These are phyloP conservation scores for Ilyonectria destructans DNA, from an alignment of 2,329 filamentous ascomycete species.

Conservation along the genomic window DNA sequence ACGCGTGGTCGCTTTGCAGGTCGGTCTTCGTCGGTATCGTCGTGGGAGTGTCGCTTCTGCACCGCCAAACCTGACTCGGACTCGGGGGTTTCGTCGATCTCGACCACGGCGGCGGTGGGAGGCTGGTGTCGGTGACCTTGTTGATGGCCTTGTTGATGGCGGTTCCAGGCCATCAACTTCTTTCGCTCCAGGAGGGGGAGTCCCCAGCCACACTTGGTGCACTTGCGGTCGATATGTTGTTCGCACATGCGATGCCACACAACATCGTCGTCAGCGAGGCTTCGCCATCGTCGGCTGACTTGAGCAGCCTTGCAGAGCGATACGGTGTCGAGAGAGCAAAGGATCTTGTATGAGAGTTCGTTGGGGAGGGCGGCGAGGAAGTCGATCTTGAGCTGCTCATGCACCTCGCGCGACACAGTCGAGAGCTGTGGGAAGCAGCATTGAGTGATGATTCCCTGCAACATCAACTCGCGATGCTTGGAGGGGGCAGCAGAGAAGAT, in stretches of 20 bases:
- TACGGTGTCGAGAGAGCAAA: constrained; percentile 92
- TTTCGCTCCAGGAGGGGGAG: constrained; percentile 92
- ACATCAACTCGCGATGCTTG: constrained; percentile 95
- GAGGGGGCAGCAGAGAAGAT: constrained; percentile 95
- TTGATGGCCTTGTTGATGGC: constrained; percentile 87
- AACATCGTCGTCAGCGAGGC: constrained; percentile 94
- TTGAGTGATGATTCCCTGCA: constrained; percentile 95
- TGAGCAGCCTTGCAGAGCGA: constrained; percentile 97
- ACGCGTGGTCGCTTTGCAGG: constrained; percentile 55
- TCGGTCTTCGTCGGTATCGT: constrained; percentile 47
- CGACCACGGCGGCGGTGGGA: constrained; percentile 39
- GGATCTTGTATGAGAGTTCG: constrained; percentile 93
- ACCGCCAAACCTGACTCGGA: constrained; percentile 40
- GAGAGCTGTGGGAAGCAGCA: constrained; percentile 99
- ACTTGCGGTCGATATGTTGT: constrained; percentile 95
- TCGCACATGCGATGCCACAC: constrained; percentile 99
- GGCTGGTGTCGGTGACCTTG: constrained; percentile 68
- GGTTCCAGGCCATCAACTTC: constrained; percentile 87
- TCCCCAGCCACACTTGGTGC: constrained; percentile 96
- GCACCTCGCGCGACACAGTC: constrained; percentile 90
- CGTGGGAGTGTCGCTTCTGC: constrained; percentile 55
- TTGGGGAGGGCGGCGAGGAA: constrained; percentile 91
- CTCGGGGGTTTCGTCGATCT: constrained; percentile 45
- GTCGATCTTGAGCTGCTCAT: constrained; percentile 97
- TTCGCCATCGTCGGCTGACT: constrained; percentile 90